Conservation (phyloP, 2,329 filamentous ascomycete species). For the Diaporthe nobilis region DNA sequence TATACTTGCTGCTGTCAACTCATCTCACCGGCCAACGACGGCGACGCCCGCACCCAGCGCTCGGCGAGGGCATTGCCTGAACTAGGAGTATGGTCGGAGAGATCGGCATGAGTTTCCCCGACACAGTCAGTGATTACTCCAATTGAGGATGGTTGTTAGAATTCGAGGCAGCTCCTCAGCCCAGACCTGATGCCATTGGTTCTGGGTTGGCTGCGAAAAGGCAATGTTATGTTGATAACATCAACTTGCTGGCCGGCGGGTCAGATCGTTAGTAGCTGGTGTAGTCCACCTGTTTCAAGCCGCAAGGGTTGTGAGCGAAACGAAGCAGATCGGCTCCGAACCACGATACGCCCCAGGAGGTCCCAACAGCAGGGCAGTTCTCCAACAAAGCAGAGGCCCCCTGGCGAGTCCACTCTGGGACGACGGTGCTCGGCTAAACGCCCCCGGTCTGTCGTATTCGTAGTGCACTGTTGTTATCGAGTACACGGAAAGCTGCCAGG, state of each 20-base stretch:
- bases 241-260: constrained; percentile 15
- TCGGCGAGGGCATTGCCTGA: constrained; percentile 10
- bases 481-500: not conserved
- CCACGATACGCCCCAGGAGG: constrained; percentile 24
- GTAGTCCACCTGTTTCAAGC: constrained; percentile 23
- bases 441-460: no score
- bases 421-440: not conserved
- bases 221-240: not conserved
- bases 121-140: not conserved
- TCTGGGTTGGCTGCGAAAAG: not conserved
- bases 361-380: constrained; percentile 22
- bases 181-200: not conserved
- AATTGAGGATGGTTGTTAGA: not conserved
- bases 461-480: not conserved
- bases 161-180: not conserved
- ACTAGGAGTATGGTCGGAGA: not conserved
- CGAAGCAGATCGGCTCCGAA: constrained; percentile 34
- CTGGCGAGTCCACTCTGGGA: not conserved
- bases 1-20: not conserved
- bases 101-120: not conserved
- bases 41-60: constrained; percentile 12
- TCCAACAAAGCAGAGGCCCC: constrained; percentile 24
- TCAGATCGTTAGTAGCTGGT: not conserved
- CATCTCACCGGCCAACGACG: constrained; percentile 13
- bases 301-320: constrained; percentile 25